Conservation (phyloP, 2,329 filamentous ascomycete species). For the Ophiosphaerella herpotricha region DNA sequence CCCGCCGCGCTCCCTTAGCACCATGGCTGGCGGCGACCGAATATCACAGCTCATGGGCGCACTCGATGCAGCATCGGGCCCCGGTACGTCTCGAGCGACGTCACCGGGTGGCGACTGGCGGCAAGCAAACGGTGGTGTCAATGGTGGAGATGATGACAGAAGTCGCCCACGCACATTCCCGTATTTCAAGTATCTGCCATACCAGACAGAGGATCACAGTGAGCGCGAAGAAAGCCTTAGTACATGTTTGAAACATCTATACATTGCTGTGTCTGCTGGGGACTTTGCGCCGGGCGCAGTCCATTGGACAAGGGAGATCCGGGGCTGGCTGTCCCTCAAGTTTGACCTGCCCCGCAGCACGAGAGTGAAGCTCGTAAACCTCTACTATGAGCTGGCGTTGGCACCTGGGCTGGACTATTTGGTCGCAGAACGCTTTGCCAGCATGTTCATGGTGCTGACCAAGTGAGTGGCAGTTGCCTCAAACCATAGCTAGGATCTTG, state of each 20-base stretch:
- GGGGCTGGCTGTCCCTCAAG: slow-evolving; percentile 94
- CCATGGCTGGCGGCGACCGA: slow-evolving; percentile 47
- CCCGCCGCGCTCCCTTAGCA: slow-evolving; percentile 20
- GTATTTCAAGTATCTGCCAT: slow-evolving; percentile 89
- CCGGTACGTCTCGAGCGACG: slow-evolving; percentile 82
- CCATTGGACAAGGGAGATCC: slow-evolving; percentile 96
- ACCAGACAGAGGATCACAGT: slow-evolving; percentile 78
- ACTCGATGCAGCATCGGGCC: slow-evolving; percentile 52
- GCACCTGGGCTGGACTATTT: slow-evolving; percentile 84
- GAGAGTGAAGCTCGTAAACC: slow-evolving; percentile 79
- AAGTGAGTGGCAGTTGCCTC: slow-evolving; percentile 64
- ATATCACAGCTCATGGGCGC: slow-evolving; percentile 50
- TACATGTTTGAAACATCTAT: slow-evolving; percentile 91
- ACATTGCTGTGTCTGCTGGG: slow-evolving; percentile 86
- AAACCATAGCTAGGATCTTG: neutral
- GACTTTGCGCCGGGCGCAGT: slow-evolving; percentile 93
- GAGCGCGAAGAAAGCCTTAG: slow-evolving; percentile 78
- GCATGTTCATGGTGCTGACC: slow-evolving; percentile 95
- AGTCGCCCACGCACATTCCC: slow-evolving; percentile 83
- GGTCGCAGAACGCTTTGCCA: slow-evolving; percentile 86
- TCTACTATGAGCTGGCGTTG: slow-evolving; percentile 93
- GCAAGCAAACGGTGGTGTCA: slow-evolving; percentile 56
- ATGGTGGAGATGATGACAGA: slow-evolving; percentile 57
- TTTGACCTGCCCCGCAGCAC: slow-evolving; percentile 91
- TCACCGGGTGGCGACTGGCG: slow-evolving; percentile 72